These are phyloP conservation scores for Fusarium pininemorale DNA, from an alignment of 2,329 filamentous ascomycete species.

Conservation along the genomic window DNA sequence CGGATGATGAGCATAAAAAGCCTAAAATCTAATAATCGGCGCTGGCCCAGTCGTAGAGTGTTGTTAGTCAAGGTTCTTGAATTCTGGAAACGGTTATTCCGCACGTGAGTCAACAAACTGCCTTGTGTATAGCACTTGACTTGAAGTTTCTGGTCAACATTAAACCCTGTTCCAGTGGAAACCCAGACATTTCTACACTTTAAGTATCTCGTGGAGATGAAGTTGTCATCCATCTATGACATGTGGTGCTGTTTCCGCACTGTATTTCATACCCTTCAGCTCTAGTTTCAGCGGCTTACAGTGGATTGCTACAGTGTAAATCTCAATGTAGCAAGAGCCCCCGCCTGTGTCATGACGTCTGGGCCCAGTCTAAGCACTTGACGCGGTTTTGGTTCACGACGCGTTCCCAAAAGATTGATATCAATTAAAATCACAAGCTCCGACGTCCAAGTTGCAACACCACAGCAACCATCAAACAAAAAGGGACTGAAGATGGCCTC, in stretches of 20 bases:
- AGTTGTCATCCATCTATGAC: neutral
- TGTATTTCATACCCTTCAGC: neutral
- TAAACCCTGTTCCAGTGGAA: neutral
- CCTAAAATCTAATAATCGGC: neutral
- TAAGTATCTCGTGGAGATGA: neutral
- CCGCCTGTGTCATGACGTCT: conserved; percentile 30
- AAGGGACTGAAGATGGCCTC: conserved; percentile 43
- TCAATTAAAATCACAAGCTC: conserved; percentile 28
- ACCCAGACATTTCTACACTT: neutral
- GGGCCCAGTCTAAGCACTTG: conserved; percentile 26
- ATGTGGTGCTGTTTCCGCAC: neutral
- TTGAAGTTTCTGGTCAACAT: neutral
- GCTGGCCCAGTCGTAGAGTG: neutral
- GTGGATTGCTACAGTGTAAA: conserved; percentile 6
- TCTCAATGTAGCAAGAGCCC: neutral
- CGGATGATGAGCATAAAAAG: neutral
- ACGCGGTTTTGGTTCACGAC: conserved; percentile 39
- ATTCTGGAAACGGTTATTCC: neutral
- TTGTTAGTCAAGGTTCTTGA: neutral
- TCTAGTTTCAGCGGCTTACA: neutral
- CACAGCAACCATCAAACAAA: conserved; percentile 14
- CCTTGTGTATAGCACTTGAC: neutral
- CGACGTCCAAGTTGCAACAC: conserved; percentile 20
- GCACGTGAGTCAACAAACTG: neutral
- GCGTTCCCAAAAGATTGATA: conserved; percentile 33